Evolutionary conservation across 139 green algal genomes (phyloP), one percentile per base, ranked within the genome.

Genomic region (Zygnema cylindricum): DNA sequence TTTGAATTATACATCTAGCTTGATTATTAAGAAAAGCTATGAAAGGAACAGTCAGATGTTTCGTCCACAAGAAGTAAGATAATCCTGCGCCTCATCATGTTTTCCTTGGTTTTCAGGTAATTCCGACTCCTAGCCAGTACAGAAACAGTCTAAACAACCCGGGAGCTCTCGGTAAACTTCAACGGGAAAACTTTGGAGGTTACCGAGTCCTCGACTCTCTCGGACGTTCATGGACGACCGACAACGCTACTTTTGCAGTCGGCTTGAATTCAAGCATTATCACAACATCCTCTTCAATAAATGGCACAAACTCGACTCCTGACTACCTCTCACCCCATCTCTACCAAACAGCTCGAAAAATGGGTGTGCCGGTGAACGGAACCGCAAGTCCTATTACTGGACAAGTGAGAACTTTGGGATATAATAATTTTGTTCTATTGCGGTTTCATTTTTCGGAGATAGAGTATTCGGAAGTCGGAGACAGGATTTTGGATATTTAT

Each of bases 391-490:
- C 49, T 7, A 63, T 63, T 63, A 7, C 7, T 25, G 7, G 16
- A 7, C 16, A 7, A 7, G 7, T 63, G 7, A n/a, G n/a, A n/a
- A 25, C 49, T 25, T 25, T 25, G 16, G 49, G 49, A 63, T 63
- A 63, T 63, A 16, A 16, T 63, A 79, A 3, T 43, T 79, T 84
- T 33, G 75, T 32, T 33, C 40, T 69, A 7, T 22, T 84, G 25
- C 16, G 77, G 41, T 42, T 84, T 11, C 77, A 84, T 55, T 84
- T 84, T 38, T 2, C 38, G 3, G 77, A 84, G 77, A 2, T 69
- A 32, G 77, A 84, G 77, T 84, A 54, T 11, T 23, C 40, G 77
- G 30, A 84, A 36, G 77, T 55, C 2, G 77, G 77, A 39, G 38
- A 84, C 22, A 49, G 77, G 41, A 2, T 84, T 3, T 73, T 84